These are phyloP conservation scores for Coniochaeta sp. DNA, from an alignment of 2,329 filamentous ascomycete genomes.

Conservation along the genomic window DNA sequence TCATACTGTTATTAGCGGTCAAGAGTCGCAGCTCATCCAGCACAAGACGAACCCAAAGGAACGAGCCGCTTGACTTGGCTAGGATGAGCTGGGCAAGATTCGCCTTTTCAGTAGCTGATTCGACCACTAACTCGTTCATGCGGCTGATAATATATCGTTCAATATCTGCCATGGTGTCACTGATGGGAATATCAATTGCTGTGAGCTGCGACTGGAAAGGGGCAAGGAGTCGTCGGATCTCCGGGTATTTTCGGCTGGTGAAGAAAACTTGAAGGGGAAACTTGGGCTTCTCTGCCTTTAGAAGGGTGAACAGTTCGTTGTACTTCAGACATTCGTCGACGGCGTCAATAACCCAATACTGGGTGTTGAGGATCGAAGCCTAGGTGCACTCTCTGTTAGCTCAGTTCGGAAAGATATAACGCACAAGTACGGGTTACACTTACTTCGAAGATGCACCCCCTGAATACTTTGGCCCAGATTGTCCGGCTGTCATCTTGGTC, in stretches of 20 bases:
- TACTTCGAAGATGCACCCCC: not conserved
- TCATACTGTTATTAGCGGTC: not conserved
- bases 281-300: not conserved
- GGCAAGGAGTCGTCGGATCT: not conserved
- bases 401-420: no score
- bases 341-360: not conserved
- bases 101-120: not conserved
- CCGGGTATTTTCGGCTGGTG: not conserved
- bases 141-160: not conserved
- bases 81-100: no score
- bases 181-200: not conserved
- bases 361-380: not conserved
- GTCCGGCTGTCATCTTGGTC: not conserved
- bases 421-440: not conserved
- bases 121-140: not conserved
- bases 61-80: not conserved
- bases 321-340: not conserved
- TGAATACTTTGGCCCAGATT: not conserved
- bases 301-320: not conserved
- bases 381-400: not conserved
- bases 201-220: not conserved
- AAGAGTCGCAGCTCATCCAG: not conserved
- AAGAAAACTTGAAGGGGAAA: not conserved
- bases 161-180: not conserved
- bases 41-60: not conserved